Base-by-base conservation (phyloP, 1,284 basidiomycete species). In the Cystobasidium sp. region DNA sequence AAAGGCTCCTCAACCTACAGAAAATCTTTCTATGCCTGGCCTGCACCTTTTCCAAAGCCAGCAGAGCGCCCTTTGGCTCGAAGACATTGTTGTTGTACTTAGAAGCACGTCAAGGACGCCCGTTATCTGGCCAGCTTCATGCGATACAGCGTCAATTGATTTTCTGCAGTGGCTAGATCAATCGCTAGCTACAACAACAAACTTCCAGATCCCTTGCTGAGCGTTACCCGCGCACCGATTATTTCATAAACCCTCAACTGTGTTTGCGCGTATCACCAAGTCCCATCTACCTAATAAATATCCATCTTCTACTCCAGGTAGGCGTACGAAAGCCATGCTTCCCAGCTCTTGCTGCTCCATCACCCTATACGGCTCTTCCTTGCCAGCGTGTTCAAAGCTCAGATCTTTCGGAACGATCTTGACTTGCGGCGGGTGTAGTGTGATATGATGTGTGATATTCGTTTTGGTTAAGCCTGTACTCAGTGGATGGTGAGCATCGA, bases 381-480 rank as follows among this genome's bases (percentile, higher is more conserved):
- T 65, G 46, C 49, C n/a, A 31, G 63, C 53, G 37, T 65, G 37
- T 24, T 65, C 63, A 20, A 66, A 43, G 14, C 20, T 58, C 24
- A 53, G 1, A 39, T 73, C 51, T 31, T 56, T 49, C 10, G 62
- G 24, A 41, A 66, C 70, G n/a, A 51, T 3, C 52, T 73, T 73
- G 63, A 39, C 41, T 37, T 65, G 39, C 7, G 79, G 72, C 1
- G 78, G 78, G 14, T 80, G 81, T 1, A 83, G 73, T 10, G 86
- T 84, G 78, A 88, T 84, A 77, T 86, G 86, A 77, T 86, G 84
- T 16, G 84, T 82, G 55, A 87, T 79, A 80, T 78, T 16, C 81
- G 80, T 6, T 72, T 37, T 39, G 24, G 53, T 8, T 7, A 62
- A 43, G 24, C 51, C 43, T 41, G 37, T 31, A n/a, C 24, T 65